These are phyloP conservation scores for Rhizopogon vulgaris DNA, from an alignment of 768 basidiomycete species.

Conservation along the genomic window DNA sequence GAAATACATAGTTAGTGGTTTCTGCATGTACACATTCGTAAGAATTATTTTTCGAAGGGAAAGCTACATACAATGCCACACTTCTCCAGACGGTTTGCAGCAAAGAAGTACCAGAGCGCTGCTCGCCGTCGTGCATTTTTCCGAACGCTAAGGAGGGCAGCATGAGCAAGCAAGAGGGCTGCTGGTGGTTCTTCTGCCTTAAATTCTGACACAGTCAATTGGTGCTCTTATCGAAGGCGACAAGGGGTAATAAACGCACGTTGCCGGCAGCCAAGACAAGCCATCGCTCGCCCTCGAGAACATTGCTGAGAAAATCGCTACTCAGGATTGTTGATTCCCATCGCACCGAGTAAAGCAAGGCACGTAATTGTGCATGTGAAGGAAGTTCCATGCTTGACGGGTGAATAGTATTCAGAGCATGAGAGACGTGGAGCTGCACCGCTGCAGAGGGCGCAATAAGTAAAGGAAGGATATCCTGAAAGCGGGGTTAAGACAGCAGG, in stretches of 20 bases:
- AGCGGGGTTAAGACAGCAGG: not conserved
- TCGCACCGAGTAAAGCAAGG: conserved; percentile 61
- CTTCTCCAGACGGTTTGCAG: conserved; percentile 76
- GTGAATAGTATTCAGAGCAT: conserved; percentile 49
- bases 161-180: conserved; percentile 76
- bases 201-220: conserved; percentile 22
- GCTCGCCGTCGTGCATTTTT: conserved; percentile 57
- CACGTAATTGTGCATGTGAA: conserved; percentile 62
- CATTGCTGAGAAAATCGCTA: conserved; percentile 49
- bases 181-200: conserved; percentile 82
- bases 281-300: conserved; percentile 78
- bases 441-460: conserved; percentile 63
- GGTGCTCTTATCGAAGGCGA: conserved; percentile 6
- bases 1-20: conserved; percentile 81
- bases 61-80: conserved; percentile 65
- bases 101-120: conserved; percentile 72
- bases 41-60: conserved; percentile 6
- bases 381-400: conserved; percentile 41
- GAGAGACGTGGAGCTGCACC: conserved; percentile 51
- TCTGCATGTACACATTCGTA: conserved; percentile 36
- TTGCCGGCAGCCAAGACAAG: conserved; percentile 79
- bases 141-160: conserved; percentile 59
- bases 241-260: conserved; percentile 39
- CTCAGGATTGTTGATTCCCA: conserved; percentile 66
- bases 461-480: conserved; percentile 77